Evolutionary conservation across 2,329 filamentous ascomycete genomes (phyloP).

Genomic region (Colletotrichum horii): DNA sequence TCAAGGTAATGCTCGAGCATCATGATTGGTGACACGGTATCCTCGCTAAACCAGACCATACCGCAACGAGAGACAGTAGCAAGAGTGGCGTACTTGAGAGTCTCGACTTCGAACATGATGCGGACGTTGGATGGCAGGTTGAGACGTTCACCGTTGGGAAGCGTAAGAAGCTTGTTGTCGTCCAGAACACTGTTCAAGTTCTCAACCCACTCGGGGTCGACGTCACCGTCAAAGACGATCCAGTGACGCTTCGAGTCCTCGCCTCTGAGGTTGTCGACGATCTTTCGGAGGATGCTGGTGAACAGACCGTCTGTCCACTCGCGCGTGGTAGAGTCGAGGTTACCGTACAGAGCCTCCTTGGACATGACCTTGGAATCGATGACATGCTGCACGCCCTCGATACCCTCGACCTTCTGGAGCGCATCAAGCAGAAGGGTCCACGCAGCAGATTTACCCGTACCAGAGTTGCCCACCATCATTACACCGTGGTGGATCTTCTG

Average conservation of each 20-base stretch:
- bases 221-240: constrained; percentile 99
- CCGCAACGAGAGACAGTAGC: constrained; percentile 99
- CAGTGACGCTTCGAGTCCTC: constrained; percentile 97
- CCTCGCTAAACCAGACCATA: constrained; percentile 99
- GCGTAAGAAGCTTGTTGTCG: constrained; percentile 95
- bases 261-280: constrained; percentile 96
- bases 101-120: constrained; percentile 99
- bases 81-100: constrained; percentile 93
- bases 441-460: constrained; percentile 94
- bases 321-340: constrained; percentile 91
- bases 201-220: constrained; percentile 99
- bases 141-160: constrained; percentile 97
- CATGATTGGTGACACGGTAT: constrained; percentile 92
- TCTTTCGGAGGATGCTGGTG: constrained; percentile 96
- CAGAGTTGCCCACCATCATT: constrained; percentile 99
- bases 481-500: constrained; percentile 98
- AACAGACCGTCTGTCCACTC: constrained; percentile 99
- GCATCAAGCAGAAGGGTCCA: constrained; percentile 94
- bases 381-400: constrained; percentile 95
- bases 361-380: constrained; percentile 99
- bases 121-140: constrained; percentile 93
- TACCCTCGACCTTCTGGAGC: constrained; percentile 85
- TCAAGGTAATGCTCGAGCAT: constrained; percentile 92
- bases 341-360: constrained; percentile 96
- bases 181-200: constrained; percentile 99